Evolutionary conservation across 1,284 basidiomycete species (phyloP).

Genomic region (Schizopora paradoxa): DNA sequence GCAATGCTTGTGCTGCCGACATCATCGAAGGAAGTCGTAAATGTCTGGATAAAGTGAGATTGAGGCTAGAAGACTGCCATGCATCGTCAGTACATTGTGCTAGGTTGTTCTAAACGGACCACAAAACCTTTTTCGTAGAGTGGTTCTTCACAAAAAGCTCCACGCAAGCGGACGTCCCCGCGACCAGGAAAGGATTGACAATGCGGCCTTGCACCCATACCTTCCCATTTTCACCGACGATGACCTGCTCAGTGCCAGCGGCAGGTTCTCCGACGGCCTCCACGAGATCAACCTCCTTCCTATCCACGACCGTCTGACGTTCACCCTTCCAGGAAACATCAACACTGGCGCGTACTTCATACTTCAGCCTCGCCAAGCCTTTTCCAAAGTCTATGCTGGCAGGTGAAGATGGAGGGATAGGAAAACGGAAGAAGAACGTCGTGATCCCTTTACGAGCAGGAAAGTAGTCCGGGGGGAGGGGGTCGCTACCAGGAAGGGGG

Average conservation of each 20-base stretch:
- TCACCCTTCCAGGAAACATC: slow-evolving; percentile 70
- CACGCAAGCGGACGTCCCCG: slow-evolving; percentile 63
- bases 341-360: slow-evolving; percentile 65
- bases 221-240: slow-evolving; percentile 70
- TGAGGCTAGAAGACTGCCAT: slow-evolving; percentile 61
- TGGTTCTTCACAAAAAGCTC: slow-evolving; percentile 76
- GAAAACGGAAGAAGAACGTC: slow-evolving; percentile 69
- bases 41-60: slow-evolving; percentile 50
- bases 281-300: slow-evolving; percentile 57
- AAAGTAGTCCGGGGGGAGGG: slow-evolving; percentile 56
- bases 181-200: slow-evolving; percentile 54
- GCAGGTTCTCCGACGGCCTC: slow-evolving; percentile 42
- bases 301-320: slow-evolving; percentile 56
- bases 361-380: slow-evolving; percentile 59
- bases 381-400: slow-evolving; percentile 64
- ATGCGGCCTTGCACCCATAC: slow-evolving; percentile 67
- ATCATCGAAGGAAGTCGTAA: slow-evolving; percentile 47
- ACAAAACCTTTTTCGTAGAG: slow-evolving; percentile 61
- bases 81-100: slow-evolving; percentile 1
- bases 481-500: slow-evolving; percentile 43
- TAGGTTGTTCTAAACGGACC: no score
- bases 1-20: slow-evolving; percentile 37
- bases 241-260: slow-evolving; percentile 47
- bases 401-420: slow-evolving; percentile 57
- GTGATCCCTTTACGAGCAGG: slow-evolving; percentile 64